Conservation (phyloP, 2,329 filamentous ascomycete species). For the Aspergillus sp. region DNA sequence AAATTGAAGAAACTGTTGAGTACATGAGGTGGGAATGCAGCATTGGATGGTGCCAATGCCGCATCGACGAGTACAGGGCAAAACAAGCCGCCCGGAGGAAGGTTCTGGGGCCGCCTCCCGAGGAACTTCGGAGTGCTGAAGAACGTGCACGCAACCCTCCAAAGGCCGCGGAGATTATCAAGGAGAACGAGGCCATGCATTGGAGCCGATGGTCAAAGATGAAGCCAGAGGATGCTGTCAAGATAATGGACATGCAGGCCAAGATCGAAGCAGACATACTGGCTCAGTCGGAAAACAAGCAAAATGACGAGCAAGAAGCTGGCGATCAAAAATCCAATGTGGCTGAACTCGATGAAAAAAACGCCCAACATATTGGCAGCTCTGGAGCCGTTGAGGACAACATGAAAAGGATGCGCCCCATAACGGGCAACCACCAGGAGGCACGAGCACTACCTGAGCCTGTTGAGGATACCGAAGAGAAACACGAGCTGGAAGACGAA, state of each 20-base stretch:
- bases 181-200: neutral
- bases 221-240: neutral
- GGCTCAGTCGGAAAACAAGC: neutral
- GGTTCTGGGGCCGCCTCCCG: neutral
- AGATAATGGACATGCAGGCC: too few relatives aligned
- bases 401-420: neutral
- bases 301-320: too few relatives aligned
- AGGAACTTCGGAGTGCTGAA: slow-evolving; percentile 19
- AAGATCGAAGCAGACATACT: neutral
- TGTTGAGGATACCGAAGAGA: neutral
- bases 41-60: slow-evolving; percentile 48
- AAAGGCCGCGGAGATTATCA: neutral
- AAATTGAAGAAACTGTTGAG: slow-evolving; percentile 56
- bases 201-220: slow-evolving; percentile 11
- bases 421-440: neutral
- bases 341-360: too few relatives aligned
- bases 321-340: too few relatives aligned
- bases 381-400: neutral
- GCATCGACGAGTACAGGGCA: slow-evolving; percentile 42
- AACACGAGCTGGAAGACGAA: neutral
- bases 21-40: slow-evolving; percentile 51
- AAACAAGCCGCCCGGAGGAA: slow-evolving; percentile 26
- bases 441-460: neutral
- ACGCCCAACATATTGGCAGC: too few relatives aligned
- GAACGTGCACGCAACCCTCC: slow-evolving; percentile 8